Base-by-base conservation (phyloP, 2,329 filamentous ascomycete species). In the Venturiaceae sp. region DNA sequence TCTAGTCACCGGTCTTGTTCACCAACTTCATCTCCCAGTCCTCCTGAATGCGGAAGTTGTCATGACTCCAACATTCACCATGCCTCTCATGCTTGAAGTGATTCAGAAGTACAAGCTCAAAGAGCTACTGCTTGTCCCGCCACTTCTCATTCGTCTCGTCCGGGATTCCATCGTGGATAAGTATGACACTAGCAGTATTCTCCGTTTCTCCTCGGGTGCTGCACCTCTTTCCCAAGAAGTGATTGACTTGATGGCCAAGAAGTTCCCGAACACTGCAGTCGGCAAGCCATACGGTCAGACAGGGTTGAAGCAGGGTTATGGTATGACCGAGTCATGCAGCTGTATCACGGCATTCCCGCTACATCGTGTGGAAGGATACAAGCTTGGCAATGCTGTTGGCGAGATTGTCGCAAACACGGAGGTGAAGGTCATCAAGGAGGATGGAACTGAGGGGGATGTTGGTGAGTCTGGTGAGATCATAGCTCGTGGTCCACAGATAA, bases 321-420 rank as follows among this genome's bases (percentile, higher is more conserved):
- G 84, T 30, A 86, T 87, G 83, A 87, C 84, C 0, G 84, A 86
- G 67, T 80, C 76, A 0, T 86, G 82, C 66, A 77, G 74, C 2
- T 85, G 82, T 62, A 83, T 87, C 61, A 85, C 83, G 0, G 76
- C 80, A 0, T 83, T 86, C 57, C 81, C 83, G 4, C 78, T 78
- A 0, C 73, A 76, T 1, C 76, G 78, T 53, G 82, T 80, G 60
- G 74, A 74, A 13, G 57, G 57, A 19, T 87, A 81, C 70, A 76
- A 79, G 53, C 82, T 85, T 62, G 83, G 78, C 0, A 74, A 81
- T 62, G 74, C 72, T 0, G 82, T 82, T 2, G 82, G 83, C 28
- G 77, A 74, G 3, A 74, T 85, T 13, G 78, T 83, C 5, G 78
- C 82, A 0, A 78, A 74, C 13, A 87, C 84, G 0, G 79, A 81